A percentile compares a stretch with the other conserved stretches of the same genome.
Evolutionary conservation across 2,329 filamentous ascomycete genomes (phyloP).

Genomic region (Penicillium sp.): DNA sequence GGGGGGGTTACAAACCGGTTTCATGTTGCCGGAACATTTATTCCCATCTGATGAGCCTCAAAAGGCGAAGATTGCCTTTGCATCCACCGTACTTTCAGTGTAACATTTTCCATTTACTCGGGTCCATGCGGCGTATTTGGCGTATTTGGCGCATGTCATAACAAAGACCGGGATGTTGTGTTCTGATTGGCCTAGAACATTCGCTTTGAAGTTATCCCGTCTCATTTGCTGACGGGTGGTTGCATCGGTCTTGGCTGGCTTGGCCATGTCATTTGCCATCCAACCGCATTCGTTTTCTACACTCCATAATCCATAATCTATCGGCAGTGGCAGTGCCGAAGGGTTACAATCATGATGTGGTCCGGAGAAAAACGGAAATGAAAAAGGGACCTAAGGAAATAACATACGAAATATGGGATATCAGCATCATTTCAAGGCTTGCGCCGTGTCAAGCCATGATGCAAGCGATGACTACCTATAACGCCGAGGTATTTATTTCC

Average conservation of each 20-base stretch:
- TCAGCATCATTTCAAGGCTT: background rate
- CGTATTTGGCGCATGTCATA: conserved; percentile 9
- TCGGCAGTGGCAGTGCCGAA: background rate
- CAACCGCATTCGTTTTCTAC: background rate
- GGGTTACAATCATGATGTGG: background rate
- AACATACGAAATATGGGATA: background rate
- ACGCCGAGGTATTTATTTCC: background rate
- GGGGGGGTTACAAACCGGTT: too few relatives aligned
- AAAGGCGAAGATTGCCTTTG: background rate
- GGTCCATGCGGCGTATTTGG: background rate
- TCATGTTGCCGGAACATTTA: background rate
- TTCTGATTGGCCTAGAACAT: background rate
- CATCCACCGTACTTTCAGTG: background rate
- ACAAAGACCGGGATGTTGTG: background rate
- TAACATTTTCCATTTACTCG: background rate
- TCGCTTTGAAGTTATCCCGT: background rate
- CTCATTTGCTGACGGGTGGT: background rate
- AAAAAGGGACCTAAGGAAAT: background rate
- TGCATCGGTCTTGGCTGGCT: conserved; percentile 4
- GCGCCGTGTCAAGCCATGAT: conserved; percentile 1
- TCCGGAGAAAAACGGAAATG: background rate
- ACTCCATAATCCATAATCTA: background rate
- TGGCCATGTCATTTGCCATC: background rate
- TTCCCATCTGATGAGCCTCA: background rate
- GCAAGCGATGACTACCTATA: conserved; percentile 10